These are phyloP conservation scores for Diutina neorugosa DNA, from an alignment of 1,139 yeast species.

Conservation along the genomic window DNA sequence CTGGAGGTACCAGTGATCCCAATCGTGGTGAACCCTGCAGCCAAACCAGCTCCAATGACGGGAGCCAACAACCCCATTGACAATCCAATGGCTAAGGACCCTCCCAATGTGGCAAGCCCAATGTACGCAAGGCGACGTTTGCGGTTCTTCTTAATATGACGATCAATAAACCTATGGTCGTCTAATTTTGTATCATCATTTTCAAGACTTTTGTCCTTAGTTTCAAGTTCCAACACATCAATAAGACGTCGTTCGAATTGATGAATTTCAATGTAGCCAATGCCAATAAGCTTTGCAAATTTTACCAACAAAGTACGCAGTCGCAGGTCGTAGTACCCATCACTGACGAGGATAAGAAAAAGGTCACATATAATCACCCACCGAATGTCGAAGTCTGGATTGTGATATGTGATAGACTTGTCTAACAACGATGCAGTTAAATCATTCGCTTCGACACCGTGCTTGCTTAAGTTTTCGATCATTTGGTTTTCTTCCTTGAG, in stretches of 20 bases:
- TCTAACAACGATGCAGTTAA: slow-evolving; percentile 46
- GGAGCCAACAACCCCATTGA: slow-evolving; percentile 96
- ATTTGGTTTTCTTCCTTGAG: slow-evolving; percentile 63
- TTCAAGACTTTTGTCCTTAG: slow-evolving; percentile 37
- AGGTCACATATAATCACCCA: slow-evolving; percentile 94
- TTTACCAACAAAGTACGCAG: slow-evolving; percentile 63
- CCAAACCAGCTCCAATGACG: slow-evolving; percentile 95
- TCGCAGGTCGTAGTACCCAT: slow-evolving; percentile 81
- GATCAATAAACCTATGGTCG: slow-evolving; percentile 59
- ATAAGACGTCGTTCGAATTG: slow-evolving; percentile 89
- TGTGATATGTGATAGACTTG: slow-evolving; percentile 16
- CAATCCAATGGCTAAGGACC: slow-evolving; percentile 84
- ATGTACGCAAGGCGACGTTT: slow-evolving; percentile 71
- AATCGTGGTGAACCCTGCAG: slow-evolving; percentile 91
- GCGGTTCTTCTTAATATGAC: slow-evolving; percentile 52
- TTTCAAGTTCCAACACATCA: slow-evolving; percentile 81
- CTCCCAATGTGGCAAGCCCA: slow-evolving; percentile 95
- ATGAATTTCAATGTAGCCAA: slow-evolving; percentile 51
- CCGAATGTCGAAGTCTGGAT: slow-evolving; percentile 48
- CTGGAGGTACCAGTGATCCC: slow-evolving; percentile 90
- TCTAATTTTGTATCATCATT: slow-evolving; percentile 63
- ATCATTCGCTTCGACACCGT: slow-evolving; percentile 70
- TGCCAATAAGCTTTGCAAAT: slow-evolving; percentile 52
- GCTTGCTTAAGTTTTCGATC: slow-evolving; percentile 80
- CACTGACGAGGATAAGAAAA: slow-evolving; percentile 66